Base-by-base conservation (phyloP, 2,329 filamentous ascomycete genomes). In the Allantophomopsis cytisporea region DNA sequence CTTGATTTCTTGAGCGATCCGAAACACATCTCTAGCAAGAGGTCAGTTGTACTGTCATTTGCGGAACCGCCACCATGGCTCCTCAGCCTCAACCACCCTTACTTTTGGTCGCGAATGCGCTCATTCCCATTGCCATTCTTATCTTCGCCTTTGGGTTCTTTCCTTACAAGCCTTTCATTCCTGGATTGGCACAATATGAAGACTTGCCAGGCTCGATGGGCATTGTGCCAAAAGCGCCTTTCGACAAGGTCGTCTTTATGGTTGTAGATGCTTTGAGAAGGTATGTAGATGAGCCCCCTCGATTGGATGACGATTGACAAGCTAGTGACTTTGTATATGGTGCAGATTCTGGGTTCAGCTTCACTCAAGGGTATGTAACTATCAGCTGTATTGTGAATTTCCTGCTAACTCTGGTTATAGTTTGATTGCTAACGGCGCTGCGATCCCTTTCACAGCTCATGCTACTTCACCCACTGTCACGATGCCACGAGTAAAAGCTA, bases 391-490 rank as follows among this genome's bases (percentile, higher is more conserved):
- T 28, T 39, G 31, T 21, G 18, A 38, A 38, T 37, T 10, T 17
- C 39, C 23, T 31, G 8, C 30, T 14, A 44, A 30, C 39, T 46
- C 31, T 43, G 13, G n/a, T 16, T n/a, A 36, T 36, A 94, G 86
- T 50, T 69, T 96, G 47, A 94, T 96, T 55, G 76, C 80, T 53
- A 69, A 78, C 59, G 89, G 89, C 43, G 71, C 72, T 42, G 93
- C 91, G 6, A 68, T 96, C 31, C 91, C 91, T 3, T 98, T 94
- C 57, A 98, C 91, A 23, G 89, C 89, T 28, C 83, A 94, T 69
- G 91, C 91, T 14, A 83, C 85, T n/a, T 87, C 93, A 38, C 91
- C 91, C 2, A 98, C 91, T 7, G 89, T 98, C 45, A 98, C 91
- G 14, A 96, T 98, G 91, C 91, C 91, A 33, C 80, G 89, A 45